Percentiles rank a stretch among this genome's conserved stretches.
These are phyloP conservation scores for Mortierella hygrophila DNA, from an alignment of 192 early-diverging fungal genomes.

Conservation along the genomic window DNA sequence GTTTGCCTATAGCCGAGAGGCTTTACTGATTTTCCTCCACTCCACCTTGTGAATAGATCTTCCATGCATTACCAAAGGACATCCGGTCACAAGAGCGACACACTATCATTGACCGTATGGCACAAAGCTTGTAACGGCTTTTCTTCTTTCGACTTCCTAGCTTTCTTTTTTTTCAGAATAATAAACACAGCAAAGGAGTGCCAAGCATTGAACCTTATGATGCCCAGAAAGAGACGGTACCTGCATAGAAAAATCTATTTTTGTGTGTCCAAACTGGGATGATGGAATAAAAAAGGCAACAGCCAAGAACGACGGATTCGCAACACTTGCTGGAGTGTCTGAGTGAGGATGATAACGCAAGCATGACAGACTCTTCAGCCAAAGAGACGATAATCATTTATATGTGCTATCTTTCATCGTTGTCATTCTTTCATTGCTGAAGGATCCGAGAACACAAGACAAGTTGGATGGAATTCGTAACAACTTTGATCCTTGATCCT, in stretches of 20 bases:
- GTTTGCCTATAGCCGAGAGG: background rate
- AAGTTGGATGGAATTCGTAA: background rate
- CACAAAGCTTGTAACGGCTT: slow-evolving; percentile 9
- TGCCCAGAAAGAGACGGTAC: background rate
- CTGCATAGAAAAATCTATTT: background rate
- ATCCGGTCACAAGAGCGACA: slow-evolving; percentile 50
- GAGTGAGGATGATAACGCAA: background rate
- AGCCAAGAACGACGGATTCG: background rate
- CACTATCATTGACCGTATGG: slow-evolving; percentile 35
- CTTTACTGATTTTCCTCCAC: background rate
- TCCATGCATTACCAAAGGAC: slow-evolving; percentile 43
- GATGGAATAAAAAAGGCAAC: background rate
- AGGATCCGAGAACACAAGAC: background rate
- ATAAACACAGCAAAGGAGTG: background rate
- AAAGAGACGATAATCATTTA: background rate
- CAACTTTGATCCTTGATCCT: background rate
- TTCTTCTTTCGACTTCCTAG: background rate
- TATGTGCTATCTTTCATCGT: background rate
- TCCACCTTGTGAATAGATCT: slow-evolving; percentile 23
- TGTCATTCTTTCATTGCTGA: background rate
- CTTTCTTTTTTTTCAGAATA: background rate
- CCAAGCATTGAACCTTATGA: background rate
- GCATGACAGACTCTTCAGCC: background rate
- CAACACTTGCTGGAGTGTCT: background rate
- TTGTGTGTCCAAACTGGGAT: background rate